Conservation (phyloP, 257 asterid species). For the Forsythia viridissima region DNA sequence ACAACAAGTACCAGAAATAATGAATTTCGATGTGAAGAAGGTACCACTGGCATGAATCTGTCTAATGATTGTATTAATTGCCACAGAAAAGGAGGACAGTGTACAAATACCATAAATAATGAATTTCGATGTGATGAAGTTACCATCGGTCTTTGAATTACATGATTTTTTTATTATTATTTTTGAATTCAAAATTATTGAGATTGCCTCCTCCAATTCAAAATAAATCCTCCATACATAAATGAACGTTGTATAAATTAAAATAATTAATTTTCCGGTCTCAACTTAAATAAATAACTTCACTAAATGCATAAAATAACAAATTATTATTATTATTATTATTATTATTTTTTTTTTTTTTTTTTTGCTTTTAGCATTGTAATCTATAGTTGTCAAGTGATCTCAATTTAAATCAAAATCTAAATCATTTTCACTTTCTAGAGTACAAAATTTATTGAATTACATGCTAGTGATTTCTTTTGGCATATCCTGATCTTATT, state of each 20-base stretch:
- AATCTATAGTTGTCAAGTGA: background rate
- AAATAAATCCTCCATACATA: no score
- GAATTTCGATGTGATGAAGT: background rate
- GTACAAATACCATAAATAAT: background rate
- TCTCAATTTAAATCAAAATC: background rate
- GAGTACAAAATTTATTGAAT: background rate
- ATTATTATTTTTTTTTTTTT: no score
- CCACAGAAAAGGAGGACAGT: slow-evolving; percentile 34
- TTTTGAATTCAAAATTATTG: no score
- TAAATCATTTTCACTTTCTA: background rate
- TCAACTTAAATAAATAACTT: no score
- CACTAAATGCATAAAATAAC: no score
- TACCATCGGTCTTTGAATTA: background rate
- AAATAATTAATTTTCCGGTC: no score
- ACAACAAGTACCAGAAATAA: background rate
- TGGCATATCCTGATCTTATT: no score
- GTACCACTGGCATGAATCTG: background rate
- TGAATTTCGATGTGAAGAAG: slow-evolving; percentile 11
- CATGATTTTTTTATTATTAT: background rate
- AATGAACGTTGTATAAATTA: no score
- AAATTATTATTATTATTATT: no score
- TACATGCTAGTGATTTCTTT: background rate
- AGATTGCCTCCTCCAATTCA: no score
- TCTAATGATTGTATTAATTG: slow-evolving; percentile 36
- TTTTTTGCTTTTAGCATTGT: background rate